These are phyloP conservation scores for Talaromyces sp. DNA, from an alignment of 2,329 filamentous ascomycete species.

Conservation along the genomic window DNA sequence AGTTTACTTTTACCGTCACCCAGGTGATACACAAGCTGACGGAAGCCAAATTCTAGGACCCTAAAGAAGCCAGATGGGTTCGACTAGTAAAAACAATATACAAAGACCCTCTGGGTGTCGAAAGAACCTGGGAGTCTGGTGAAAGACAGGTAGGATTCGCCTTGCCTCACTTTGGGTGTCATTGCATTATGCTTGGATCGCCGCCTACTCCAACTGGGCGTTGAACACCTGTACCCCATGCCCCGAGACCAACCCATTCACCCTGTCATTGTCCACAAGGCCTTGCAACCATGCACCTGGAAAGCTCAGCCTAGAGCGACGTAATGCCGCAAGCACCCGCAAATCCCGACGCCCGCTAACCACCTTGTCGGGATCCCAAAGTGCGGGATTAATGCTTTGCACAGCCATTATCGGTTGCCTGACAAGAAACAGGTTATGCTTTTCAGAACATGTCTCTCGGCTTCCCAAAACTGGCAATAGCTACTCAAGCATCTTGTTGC, in stretches of 20 bases:
- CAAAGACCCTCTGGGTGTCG: conserved; percentile 44
- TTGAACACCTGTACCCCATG: neutral
- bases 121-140: conserved; percentile 49
- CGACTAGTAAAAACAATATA: conserved; percentile 48
- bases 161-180: conserved; percentile 5
- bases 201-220: neutral
- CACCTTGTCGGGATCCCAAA: neutral
- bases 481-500: neutral
- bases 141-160: conserved; percentile 43
- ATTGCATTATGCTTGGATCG: neutral
- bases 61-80: conserved; percentile 46
- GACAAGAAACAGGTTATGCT: no score
- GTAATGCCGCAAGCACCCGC: neutral
- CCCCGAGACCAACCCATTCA: neutral
- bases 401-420: conserved; percentile 1
- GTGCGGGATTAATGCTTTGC: neutral
- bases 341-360: neutral
- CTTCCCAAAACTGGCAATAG: neutral
- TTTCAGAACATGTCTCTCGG: neutral
- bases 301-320: neutral
- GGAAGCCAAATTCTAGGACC: conserved; percentile 30
- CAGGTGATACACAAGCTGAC: conserved; percentile 2
- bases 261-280: neutral
- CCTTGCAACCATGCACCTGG: neutral
- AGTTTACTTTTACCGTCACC: neutral